phyloP scores from a whole-genome alignment of 352 stramenopile species.

The Peronosclerospora sorghi region DNA sequence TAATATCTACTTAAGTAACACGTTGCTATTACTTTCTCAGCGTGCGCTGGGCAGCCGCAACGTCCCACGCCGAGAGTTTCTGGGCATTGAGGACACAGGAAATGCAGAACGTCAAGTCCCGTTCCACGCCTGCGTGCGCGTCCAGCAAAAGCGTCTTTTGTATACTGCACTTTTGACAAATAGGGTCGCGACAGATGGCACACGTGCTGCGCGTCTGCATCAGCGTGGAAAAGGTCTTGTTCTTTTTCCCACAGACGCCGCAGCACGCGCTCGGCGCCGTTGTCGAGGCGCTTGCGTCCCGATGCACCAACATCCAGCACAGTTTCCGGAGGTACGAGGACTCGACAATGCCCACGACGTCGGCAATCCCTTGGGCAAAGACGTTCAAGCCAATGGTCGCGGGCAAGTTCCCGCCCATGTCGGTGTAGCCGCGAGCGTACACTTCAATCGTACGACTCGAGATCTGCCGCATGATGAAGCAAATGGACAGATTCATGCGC shows the following conservation, averaged over 20 bases:
- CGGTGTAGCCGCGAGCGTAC: conserved; percentile 32
- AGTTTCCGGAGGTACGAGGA: conserved; percentile 48
- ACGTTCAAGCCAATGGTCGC: conserved; percentile 19
- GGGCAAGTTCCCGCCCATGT: conserved; percentile 29
- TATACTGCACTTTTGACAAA: conserved; percentile 40
- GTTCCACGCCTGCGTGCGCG: conserved; percentile 21
- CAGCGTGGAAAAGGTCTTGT: conserved; percentile 22
- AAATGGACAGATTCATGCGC: conserved; percentile 35
- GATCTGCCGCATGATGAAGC: conserved; percentile 36
- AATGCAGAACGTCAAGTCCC: conserved; percentile 34
- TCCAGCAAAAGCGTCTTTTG: conserved; percentile 37
- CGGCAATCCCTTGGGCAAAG: conserved; percentile 20
- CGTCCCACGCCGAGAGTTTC: conserved; percentile 31
- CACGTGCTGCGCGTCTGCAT: conserved; percentile 21
- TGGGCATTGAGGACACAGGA: conserved; percentile 31
- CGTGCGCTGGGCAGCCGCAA: conserved; percentile 20
- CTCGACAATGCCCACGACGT: conserved; percentile 31
- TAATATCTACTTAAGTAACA: neutral
- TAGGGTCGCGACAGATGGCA: conserved; percentile 28
- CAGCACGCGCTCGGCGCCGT: conserved; percentile 14
- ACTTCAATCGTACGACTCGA: conserved; percentile 29
- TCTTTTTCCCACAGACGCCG: conserved; percentile 26
- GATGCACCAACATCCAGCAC: conserved; percentile 20
- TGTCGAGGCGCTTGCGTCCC: conserved; percentile 5
- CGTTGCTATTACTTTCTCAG: neutral